phyloP scores from a whole-genome alignment of 345 rosid species.

The Nephelium lappaceum region DNA sequence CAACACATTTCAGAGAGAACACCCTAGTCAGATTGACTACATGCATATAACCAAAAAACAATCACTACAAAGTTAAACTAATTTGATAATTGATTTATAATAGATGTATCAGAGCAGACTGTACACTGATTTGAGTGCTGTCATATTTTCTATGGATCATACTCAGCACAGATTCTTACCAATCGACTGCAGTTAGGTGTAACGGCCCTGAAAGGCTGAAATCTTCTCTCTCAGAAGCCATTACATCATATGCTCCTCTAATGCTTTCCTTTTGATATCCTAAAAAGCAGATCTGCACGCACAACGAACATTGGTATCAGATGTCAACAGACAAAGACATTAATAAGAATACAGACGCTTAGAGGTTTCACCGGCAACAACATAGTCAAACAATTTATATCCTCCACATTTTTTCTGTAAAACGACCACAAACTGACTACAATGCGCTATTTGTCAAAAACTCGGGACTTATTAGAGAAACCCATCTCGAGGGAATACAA shows the following conservation, averaged over 20 bases:
- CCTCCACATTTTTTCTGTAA: not conserved
- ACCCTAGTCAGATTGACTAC: not conserved
- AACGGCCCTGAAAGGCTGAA: constrained; percentile 72
- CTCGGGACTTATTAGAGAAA: not conserved
- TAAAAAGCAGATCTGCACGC: constrained; percentile 21
- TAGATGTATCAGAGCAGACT: not conserved
- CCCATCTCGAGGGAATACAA: not conserved
- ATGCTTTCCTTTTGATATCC: constrained; percentile 20
- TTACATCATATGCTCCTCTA: constrained; percentile 16
- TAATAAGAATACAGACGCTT: not conserved
- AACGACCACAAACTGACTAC: not conserved
- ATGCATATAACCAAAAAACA: not conserved
- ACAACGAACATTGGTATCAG: not conserved
- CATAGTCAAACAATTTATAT: not conserved
- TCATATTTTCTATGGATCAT: not conserved
- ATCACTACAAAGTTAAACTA: not conserved
- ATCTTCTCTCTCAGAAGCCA: constrained; percentile 70
- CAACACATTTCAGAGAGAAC: not conserved
- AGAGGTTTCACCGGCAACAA: not conserved
- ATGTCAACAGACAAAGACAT: not conserved
- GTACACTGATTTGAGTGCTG: not conserved
- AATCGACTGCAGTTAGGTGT: constrained; percentile 63
- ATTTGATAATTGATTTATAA: not conserved
- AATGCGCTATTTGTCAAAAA: not conserved
- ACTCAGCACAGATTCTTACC: constrained; percentile 38